Evolutionary conservation across 208 protist genomes (phyloP).

Genomic region (Herpetomonas tarakana): DNA sequence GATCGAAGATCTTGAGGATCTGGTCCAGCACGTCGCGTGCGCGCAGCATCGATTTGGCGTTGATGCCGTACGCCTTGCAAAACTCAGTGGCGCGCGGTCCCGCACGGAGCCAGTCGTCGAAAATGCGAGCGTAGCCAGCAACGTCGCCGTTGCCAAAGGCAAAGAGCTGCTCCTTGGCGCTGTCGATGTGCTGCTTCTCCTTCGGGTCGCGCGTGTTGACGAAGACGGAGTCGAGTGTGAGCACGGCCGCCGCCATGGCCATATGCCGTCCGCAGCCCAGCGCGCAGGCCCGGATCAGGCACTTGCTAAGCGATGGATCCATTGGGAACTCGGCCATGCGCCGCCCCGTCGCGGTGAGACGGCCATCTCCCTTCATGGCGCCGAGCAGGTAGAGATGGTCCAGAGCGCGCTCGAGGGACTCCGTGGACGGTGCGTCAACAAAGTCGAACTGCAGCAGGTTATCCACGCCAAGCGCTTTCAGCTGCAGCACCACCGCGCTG

Average conservation of each 20-base stretch:
- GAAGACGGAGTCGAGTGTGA: constrained; percentile 96
- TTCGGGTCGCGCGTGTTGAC: constrained; percentile 91
- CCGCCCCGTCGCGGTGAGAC: constrained; percentile 94
- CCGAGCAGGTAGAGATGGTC: constrained; percentile 98
- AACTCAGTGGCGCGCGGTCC: constrained; percentile 69
- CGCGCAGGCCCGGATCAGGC: constrained; percentile 67
- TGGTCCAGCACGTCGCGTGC: constrained; percentile 87
- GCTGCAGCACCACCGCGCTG: constrained; percentile 93
- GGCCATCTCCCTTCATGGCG: constrained; percentile 97
- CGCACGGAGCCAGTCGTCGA: constrained; percentile 83
- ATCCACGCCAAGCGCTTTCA: constrained; percentile 98
- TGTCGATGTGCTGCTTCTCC: constrained; percentile 57
- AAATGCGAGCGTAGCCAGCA: constrained; percentile 71
- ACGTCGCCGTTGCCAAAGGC: constrained; percentile 83
- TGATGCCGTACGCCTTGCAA: constrained; percentile 72
- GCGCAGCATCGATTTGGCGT: constrained; percentile 60
- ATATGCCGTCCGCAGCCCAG: constrained; percentile 86
- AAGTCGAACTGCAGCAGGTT: constrained; percentile 98
- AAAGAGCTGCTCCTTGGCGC: constrained; percentile 75
- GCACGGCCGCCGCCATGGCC: constrained; percentile 87
- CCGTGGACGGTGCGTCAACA: constrained; percentile 96
- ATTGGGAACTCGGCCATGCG: constrained; percentile 99
- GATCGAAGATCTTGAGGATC: constrained; percentile 78
- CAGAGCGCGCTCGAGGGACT: constrained; percentile 95
- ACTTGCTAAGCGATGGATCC: constrained; percentile 97